Evolutionary conservation across 768 basidiomycete genomes (phyloP), one percentile per base, ranked within the genome.

Genomic region (Suillus subluteus): DNA sequence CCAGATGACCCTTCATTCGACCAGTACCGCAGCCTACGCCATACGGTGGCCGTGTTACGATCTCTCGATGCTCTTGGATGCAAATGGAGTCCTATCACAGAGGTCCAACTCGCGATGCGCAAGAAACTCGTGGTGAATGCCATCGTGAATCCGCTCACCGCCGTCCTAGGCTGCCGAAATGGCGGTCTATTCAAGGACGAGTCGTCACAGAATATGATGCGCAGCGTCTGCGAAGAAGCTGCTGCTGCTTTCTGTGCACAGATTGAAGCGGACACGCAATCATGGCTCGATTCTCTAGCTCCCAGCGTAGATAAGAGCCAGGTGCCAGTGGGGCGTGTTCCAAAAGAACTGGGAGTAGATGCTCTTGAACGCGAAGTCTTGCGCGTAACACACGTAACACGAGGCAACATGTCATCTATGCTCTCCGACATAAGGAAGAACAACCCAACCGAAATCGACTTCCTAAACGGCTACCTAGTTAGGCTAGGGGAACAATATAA

Each of bases 101-200:
- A 89, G 21, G 73, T 97, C 26, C 88, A 94, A 68, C 79, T 88
- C 38, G 80, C 83, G 30, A 86, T 96, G 79, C 88, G 91, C 46
- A 88, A 87, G 67, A 96, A 95, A 79, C 79, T 98, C 54, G 93
- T 90, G 38, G 86, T 92, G 66, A 94, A 97, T 74, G 81, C 89
- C 15, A 83, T 88, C 70, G 86, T 98, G 76, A 95, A 98, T 73
- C 89, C 97, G 2, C 83, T 98, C 65, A 93, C 95, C 0, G 91
- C 94, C 11, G 74, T 98, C 30, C 79, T 95, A 68, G 87, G 87
- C 38, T 91, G 95, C 72, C 83, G 86, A 62, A 97, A 97, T 74
- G 95, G 94, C 21, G 87, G 88, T 1, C 76, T 97, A 23, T 84
- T 92, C 73, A 75, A 75, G 7, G 78, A 84, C 11, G 62, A 71